Evolutionary conservation across 148 eudicot genomes (phyloP).

Genomic region (Rhododendron vialii): DNA sequence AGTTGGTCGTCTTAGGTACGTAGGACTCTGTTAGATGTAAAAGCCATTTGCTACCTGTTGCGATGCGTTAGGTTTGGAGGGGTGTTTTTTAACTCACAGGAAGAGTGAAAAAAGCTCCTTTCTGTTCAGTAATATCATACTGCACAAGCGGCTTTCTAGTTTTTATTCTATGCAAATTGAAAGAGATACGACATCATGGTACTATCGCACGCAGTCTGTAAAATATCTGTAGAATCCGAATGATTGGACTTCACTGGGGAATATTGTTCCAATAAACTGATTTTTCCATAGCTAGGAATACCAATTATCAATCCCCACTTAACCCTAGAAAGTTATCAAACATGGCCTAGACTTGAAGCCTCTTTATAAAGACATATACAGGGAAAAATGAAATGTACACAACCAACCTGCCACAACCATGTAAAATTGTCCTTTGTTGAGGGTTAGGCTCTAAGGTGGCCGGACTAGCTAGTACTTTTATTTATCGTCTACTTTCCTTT

Average conservation of each 20-base stretch:
- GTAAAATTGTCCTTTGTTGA: too few species aligned
- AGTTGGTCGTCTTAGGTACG: neutral
- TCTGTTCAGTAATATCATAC: neutral
- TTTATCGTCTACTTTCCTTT: too few species aligned
- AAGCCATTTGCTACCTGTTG: neutral
- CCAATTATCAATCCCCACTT: too few species aligned
- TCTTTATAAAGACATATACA: too few species aligned
- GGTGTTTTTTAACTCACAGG: neutral
- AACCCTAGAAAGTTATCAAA: too few species aligned
- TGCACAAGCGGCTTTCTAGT: neutral
- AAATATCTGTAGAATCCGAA: slow-evolving; percentile 25
- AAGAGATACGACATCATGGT: neutral
- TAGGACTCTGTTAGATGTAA: neutral
- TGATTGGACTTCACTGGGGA: slow-evolving; percentile 37
- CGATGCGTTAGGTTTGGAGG: neutral
- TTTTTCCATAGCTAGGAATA: slow-evolving; percentile 33
- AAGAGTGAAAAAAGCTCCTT: neutral
- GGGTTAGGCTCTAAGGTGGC: too few species aligned
- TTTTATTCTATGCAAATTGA: neutral
- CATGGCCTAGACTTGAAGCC: too few species aligned
- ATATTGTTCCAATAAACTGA: slow-evolving; percentile 30
- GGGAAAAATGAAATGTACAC: too few species aligned
- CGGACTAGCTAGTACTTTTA: too few species aligned
- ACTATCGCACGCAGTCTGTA: neutral
- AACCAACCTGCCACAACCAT: too few species aligned